These are phyloP conservation scores for Biscogniauxia marginata DNA, from an alignment of 2,329 filamentous ascomycete genomes.

Conservation along the genomic window DNA sequence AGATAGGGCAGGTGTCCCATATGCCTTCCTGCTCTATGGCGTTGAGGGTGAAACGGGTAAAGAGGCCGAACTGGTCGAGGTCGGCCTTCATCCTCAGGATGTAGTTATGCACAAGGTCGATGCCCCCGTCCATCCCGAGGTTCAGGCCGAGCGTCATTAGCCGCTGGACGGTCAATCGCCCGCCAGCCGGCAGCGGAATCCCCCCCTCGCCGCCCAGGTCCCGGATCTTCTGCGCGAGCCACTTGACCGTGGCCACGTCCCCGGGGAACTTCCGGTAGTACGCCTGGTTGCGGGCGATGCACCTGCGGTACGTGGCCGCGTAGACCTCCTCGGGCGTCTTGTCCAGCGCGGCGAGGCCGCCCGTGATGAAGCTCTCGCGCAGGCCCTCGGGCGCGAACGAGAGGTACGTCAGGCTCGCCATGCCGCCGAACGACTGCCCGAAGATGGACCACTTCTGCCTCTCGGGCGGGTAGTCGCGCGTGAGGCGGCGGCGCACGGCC, in stretches of 20 bases:
- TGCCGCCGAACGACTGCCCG: slow-evolving; percentile 91
- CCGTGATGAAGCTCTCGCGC: slow-evolving; percentile 79
- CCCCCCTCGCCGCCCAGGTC: slow-evolving; percentile 47
- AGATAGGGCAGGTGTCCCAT: slow-evolving; percentile 78
- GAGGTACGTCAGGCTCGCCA: slow-evolving; percentile 80
- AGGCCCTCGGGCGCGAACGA: slow-evolving; percentile 76
- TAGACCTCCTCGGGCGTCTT: slow-evolving; percentile 75
- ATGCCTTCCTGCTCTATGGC: slow-evolving; percentile 64
- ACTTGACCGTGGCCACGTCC: slow-evolving; percentile 67
- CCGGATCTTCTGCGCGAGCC: slow-evolving; percentile 64
- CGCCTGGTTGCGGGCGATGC: slow-evolving; percentile 68
- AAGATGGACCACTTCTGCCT: slow-evolving; percentile 81
- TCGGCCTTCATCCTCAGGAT: slow-evolving; percentile 71
- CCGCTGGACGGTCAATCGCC: slow-evolving; percentile 67
- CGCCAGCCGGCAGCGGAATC: slow-evolving; percentile 68
- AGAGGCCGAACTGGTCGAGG: slow-evolving; percentile 70
- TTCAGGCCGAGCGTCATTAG: slow-evolving; percentile 75
- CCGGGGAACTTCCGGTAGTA: slow-evolving; percentile 88
- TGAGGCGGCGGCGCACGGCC: slow-evolving; percentile 75
- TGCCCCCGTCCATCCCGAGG: slow-evolving; percentile 76
- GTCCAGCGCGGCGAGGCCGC: slow-evolving; percentile 77
- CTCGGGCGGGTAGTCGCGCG: slow-evolving; percentile 63
- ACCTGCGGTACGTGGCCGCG: slow-evolving; percentile 65
- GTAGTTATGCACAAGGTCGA: slow-evolving; percentile 72
- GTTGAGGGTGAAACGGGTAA: slow-evolving; percentile 70